Conservation (phyloP, 2,329 filamentous ascomycete genomes). For the Penicillium nordicum region DNA sequence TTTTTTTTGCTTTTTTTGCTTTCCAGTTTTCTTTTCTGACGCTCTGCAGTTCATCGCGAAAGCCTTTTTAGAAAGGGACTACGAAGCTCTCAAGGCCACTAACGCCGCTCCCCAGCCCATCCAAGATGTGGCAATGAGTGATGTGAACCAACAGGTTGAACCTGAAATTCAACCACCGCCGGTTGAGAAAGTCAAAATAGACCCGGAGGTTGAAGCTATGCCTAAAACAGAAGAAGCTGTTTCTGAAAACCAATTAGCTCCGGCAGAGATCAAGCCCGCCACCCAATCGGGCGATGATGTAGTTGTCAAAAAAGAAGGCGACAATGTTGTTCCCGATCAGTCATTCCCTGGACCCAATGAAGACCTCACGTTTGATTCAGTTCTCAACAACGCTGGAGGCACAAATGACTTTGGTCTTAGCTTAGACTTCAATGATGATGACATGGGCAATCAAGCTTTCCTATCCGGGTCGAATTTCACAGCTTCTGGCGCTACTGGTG, state of each 20-base stretch:
- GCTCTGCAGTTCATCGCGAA: constrained; percentile 41
- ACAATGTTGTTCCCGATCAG: constrained; percentile 21
- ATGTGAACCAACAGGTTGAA: constrained; percentile 17
- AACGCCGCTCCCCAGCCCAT: constrained; percentile 27
- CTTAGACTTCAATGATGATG: constrained; percentile 40
- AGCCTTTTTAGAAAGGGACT: constrained; percentile 42
- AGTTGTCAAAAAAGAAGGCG: constrained; percentile 25
- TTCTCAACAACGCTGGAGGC: constrained; percentile 35
- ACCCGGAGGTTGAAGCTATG: constrained; percentile 15
- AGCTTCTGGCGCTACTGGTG: constrained; percentile 16
- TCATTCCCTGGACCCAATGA: constrained; percentile 26
- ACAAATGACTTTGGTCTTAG: constrained; percentile 39
- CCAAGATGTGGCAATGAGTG: constrained; percentile 33
- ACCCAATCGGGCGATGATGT: constrained; percentile 13
- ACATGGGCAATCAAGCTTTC: constrained; percentile 38
- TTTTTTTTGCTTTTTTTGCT: neutral
- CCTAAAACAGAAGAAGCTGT: constrained; percentile 15
- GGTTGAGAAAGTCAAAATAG: constrained; percentile 18
- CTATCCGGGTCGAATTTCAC: constrained; percentile 35
- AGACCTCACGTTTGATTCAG: constrained; percentile 43
- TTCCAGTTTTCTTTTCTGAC: constrained; percentile 6
- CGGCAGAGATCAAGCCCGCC: constrained; percentile 10
- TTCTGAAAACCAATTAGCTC: constrained; percentile 10
- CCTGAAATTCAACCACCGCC: constrained; percentile 15
- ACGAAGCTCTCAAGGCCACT: constrained; percentile 35